Percentiles rank a stretch among this genome's conserved stretches.
phyloP scores from a whole-genome alignment of 73 alveolate species.

The Tetrahymena thermophila region DNA sequence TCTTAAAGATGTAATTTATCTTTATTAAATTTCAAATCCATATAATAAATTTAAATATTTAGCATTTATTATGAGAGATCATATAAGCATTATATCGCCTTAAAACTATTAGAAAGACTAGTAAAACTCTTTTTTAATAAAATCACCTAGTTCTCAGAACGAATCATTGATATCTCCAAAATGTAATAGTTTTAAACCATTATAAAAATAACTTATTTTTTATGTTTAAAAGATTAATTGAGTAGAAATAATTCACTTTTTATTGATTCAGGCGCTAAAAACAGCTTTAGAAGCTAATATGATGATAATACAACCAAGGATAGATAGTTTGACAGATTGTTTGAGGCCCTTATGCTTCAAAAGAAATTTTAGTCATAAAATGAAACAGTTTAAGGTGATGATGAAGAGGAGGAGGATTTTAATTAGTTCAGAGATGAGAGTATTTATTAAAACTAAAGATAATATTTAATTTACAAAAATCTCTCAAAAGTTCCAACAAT shows the following conservation, averaged over 20 bases:
- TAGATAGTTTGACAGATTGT: neutral
- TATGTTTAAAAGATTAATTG: neutral
- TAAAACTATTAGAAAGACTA: neutral
- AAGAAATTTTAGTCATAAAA: neutral
- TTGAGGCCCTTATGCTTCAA: neutral
- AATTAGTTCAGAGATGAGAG: neutral
- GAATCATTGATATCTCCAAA: neutral
- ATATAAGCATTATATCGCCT: neutral
- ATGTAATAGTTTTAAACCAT: neutral
- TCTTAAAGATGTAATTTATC: neutral
- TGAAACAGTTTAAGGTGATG: neutral
- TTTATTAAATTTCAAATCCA: no score
- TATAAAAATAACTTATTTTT: no score
- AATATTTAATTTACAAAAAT: neutral
- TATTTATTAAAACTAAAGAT: neutral
- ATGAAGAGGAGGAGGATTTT: neutral
- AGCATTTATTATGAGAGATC: neutral
- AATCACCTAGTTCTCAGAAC: neutral
- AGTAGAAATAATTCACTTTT: neutral
- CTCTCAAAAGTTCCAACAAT: neutral
- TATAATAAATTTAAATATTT: neutral
- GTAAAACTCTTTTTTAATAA: neutral
- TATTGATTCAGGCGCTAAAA: neutral
- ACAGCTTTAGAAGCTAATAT: neutral
- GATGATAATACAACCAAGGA: neutral